These are phyloP conservation scores for Ceratocystis huliohia DNA, from an alignment of 2,329 filamentous ascomycete genomes.

Conservation along the genomic window DNA sequence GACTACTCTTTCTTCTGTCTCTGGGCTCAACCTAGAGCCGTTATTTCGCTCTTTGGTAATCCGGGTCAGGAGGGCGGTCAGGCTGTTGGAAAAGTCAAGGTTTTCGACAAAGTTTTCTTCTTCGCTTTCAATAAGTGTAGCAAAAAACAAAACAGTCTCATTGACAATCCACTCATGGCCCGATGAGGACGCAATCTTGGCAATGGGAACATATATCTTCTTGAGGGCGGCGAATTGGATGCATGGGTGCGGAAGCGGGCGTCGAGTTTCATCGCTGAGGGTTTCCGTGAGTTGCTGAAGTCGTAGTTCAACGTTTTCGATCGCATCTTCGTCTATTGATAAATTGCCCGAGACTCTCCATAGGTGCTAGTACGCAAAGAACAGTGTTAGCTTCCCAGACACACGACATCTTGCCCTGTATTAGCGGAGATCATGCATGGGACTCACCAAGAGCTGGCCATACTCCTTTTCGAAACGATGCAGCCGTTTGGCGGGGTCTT, in stretches of 20 bases:
- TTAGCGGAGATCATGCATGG: neutral
- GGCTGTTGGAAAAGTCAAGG: slow-evolving; percentile 66
- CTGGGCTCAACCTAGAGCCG: slow-evolving; percentile 57
- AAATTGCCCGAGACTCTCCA: slow-evolving; percentile 52
- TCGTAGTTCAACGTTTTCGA: slow-evolving; percentile 48
- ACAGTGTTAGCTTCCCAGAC: neutral
- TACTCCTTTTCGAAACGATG: slow-evolving; percentile 57
- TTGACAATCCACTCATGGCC: slow-evolving; percentile 77
- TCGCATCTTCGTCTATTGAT: slow-evolving; percentile 46
- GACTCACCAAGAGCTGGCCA: slow-evolving; percentile 44
- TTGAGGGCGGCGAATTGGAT: slow-evolving; percentile 74
- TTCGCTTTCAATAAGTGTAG: slow-evolving; percentile 86
- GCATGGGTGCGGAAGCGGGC: slow-evolving; percentile 81
- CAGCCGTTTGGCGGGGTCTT: slow-evolving; percentile 50
- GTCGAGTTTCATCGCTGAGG: slow-evolving; percentile 77
- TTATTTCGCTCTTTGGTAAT: slow-evolving; percentile 54
- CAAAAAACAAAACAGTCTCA: slow-evolving; percentile 75
- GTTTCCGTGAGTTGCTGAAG: slow-evolving; percentile 56
- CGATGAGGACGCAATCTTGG: slow-evolving; percentile 74
- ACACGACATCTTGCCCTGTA: neutral
- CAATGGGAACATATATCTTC: slow-evolving; percentile 79
- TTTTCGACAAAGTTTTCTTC: slow-evolving; percentile 91
- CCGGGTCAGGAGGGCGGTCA: slow-evolving; percentile 74
- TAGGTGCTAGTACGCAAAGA: slow-evolving; percentile 27
- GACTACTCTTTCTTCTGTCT: slow-evolving; percentile 78